Conservation (phyloP, 2,329 filamentous ascomycete genomes). For the Ophiostoma himal-ulmi region DNA sequence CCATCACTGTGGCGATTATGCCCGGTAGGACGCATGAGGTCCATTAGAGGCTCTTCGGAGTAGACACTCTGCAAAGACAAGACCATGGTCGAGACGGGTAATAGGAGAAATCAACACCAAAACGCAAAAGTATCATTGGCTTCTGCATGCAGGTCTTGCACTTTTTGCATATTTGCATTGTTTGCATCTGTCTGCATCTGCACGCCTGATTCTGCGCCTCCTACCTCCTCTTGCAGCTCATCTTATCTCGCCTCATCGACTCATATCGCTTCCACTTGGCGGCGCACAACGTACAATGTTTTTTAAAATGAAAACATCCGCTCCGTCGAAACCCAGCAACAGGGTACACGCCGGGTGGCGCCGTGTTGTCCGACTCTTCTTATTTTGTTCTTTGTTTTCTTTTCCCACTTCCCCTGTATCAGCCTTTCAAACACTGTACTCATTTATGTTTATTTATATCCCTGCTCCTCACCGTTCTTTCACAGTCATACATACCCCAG, state of each 20-base stretch:
- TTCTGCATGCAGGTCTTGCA: background rate
- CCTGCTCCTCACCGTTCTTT: constrained; percentile 3
- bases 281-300: background rate
- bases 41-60: background rate
- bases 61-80: background rate
- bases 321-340: background rate
- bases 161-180: background rate
- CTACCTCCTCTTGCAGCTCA: background rate
- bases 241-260: background rate
- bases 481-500: background rate
- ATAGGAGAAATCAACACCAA: background rate
- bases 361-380: background rate
- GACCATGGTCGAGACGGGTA: background rate
- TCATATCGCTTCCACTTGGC: background rate
- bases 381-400: background rate
- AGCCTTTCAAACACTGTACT: background rate
- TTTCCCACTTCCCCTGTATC: background rate
- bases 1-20: constrained; percentile 37
- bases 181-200: background rate
- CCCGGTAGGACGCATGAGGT: background rate
- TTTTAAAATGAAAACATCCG: background rate
- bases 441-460: constrained; percentile 2
- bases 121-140: no score
- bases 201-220: background rate
- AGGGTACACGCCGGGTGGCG: background rate